phyloP scores from a whole-genome alignment of 495 filamentous ascomycete genomes.

The Neurospora sp. region DNA sequence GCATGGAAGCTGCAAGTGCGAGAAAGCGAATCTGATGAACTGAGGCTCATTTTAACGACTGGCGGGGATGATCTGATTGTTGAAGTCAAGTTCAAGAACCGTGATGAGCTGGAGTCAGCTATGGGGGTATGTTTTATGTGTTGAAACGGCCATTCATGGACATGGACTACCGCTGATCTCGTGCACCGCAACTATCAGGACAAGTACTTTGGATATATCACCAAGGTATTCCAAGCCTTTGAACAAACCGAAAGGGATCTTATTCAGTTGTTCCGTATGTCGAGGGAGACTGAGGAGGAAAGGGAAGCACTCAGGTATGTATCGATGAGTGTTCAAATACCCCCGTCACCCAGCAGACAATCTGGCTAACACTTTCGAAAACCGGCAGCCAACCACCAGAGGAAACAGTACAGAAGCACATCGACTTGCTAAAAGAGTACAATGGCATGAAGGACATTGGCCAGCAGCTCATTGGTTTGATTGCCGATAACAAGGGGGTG shows the following conservation, averaged over 20 bases:
- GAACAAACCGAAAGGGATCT: constrained; percentile 3
- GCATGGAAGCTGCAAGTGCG: not conserved
- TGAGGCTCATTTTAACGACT: not conserved
- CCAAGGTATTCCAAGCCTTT: constrained; percentile 7
- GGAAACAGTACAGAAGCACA: constrained; percentile 48
- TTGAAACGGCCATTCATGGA: not conserved
- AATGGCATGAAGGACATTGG: constrained; percentile 72
- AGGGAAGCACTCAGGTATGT: constrained; percentile 4
- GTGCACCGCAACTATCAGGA: not conserved
- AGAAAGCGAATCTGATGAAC: not conserved
- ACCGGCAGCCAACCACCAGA: constrained; percentile 12
- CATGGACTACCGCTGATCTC: not conserved
- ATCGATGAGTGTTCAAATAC: not conserved
- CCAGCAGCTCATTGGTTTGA: constrained; percentile 60
- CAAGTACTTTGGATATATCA: constrained; percentile 12
- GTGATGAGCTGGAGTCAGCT: not conserved
- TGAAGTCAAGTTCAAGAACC: not conserved
- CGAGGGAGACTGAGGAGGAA: not conserved
- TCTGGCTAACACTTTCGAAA: not conserved
- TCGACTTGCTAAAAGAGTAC: constrained; percentile 60
- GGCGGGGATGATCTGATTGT: not conserved
- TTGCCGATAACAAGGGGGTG: constrained; percentile 61
- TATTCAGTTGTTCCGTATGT: not conserved
- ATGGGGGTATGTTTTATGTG: not conserved
- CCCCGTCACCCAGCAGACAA: not conserved